Conservation (phyloP, 2,329 filamentous ascomycete species). For the Zasmidium cellare region DNA sequence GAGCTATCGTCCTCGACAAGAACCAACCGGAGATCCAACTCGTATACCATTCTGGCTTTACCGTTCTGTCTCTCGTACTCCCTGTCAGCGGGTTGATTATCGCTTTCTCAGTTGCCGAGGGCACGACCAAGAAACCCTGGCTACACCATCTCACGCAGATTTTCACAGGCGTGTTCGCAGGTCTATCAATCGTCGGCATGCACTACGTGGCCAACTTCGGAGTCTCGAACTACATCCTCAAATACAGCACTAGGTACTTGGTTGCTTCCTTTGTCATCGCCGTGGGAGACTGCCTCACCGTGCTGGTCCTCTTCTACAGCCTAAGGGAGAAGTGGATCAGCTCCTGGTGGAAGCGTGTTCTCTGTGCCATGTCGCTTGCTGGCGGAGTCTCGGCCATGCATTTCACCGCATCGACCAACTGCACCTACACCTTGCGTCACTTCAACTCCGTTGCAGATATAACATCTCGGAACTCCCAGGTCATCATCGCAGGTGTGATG, state of each 20-base stretch:
- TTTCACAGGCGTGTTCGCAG: constrained; percentile 68
- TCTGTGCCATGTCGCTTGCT: constrained; percentile 68
- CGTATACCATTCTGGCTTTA: constrained; percentile 70
- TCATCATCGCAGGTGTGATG: constrained; percentile 72
- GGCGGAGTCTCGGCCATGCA: constrained; percentile 85
- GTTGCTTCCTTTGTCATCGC: constrained; percentile 71
- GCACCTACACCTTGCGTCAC: constrained; percentile 61
- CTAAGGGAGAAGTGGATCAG: constrained; percentile 75
- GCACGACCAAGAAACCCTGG: constrained; percentile 32
- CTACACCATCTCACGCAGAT: constrained; percentile 39
- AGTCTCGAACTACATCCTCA: constrained; percentile 72
- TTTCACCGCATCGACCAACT: constrained; percentile 75
- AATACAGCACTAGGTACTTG: constrained; percentile 61
- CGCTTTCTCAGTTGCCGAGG: constrained; percentile 69
- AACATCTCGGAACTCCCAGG: constrained; percentile 61
- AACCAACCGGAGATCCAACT: constrained; percentile 64
- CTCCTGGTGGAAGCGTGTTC: constrained; percentile 71
- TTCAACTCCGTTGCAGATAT: constrained; percentile 42
- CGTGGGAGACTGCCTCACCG: constrained; percentile 67
- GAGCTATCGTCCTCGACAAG: constrained; percentile 69
- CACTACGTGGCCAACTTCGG: constrained; percentile 85
- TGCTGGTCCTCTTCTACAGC: constrained; percentile 75
- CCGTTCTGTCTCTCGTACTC: constrained; percentile 75
- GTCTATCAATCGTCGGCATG: constrained; percentile 78
- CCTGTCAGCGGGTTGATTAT: constrained; percentile 72